These are phyloP conservation scores for Colletotrichum karsti DNA, from an alignment of 2,329 filamentous ascomycete genomes.

Conservation along the genomic window DNA sequence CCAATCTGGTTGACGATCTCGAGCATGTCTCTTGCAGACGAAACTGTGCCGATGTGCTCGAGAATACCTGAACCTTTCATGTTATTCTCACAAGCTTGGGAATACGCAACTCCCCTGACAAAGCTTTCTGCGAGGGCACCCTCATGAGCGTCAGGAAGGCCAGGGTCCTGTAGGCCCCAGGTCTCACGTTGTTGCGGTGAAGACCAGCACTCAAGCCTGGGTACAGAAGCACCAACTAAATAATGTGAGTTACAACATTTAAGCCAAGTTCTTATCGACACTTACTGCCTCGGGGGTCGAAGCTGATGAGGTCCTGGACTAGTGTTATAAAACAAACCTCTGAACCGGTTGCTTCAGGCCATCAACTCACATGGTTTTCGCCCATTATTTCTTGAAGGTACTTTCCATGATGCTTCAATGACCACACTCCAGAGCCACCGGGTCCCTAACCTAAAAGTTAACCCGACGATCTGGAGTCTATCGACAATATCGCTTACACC, in stretches of 20 bases:
- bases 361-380: slow-evolving; percentile 50
- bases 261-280: not conserved
- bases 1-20: slow-evolving; percentile 53
- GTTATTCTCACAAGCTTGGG: slow-evolving; percentile 50
- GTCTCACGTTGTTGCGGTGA: slow-evolving; percentile 48
- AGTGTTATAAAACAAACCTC: not conserved
- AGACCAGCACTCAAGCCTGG: slow-evolving; percentile 60
- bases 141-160: slow-evolving; percentile 54
- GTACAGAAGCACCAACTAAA: slow-evolving; percentile 55
- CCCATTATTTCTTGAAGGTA: slow-evolving; percentile 54
- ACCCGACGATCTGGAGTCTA: not conserved
- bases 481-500: slow-evolving; percentile 34
- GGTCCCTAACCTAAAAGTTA: slow-evolving; percentile 46
- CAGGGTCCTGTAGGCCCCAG: slow-evolving; percentile 54
- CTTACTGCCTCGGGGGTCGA: slow-evolving; percentile 57
- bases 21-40: slow-evolving; percentile 56
- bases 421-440: slow-evolving; percentile 54
- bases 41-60: slow-evolving; percentile 51
- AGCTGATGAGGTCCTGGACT: slow-evolving; percentile 56
- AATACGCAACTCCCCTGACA: slow-evolving; percentile 50
- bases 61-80: slow-evolving; percentile 47
- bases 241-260: not conserved
- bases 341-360: not conserved
- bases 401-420: slow-evolving; percentile 40
- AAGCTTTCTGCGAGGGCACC: slow-evolving; percentile 55